Percentiles rank a stretch among this genome's conserved stretches.
Conservation (phyloP, 1,284 basidiomycete genomes). For the Sanghuangporus weigelae region DNA sequence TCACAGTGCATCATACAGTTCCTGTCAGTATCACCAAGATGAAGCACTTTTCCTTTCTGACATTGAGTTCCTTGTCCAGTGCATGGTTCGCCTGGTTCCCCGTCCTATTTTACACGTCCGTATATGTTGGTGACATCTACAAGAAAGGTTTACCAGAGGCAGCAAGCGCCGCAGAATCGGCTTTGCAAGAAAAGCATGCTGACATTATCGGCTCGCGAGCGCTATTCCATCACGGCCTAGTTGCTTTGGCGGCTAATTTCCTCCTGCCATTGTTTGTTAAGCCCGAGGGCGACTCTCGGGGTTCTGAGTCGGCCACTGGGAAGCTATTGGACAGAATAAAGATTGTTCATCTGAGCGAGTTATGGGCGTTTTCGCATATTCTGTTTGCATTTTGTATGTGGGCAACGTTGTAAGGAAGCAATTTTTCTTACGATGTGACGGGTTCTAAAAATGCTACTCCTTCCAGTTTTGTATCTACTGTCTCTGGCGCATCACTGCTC, state of each 20-base stretch:
- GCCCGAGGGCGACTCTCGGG: conserved; percentile 19
- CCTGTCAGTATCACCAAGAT: conserved; percentile 54
- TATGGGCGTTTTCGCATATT: conserved; percentile 77
- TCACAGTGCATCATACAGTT: conserved; percentile 75
- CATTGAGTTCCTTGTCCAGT: conserved; percentile 31
- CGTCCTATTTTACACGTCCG: conserved; percentile 80
- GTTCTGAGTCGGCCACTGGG: conserved; percentile 21
- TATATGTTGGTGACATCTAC: conserved; percentile 86
- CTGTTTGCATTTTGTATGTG: conserved; percentile 67
- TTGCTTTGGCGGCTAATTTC: conserved; percentile 68
- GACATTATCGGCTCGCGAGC: conserved; percentile 83
- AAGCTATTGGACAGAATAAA: conserved; percentile 26
- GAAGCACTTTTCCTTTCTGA: neutral
- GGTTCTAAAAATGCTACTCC: neutral
- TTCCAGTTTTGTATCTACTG: conserved; percentile 56
- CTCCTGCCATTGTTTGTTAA: conserved; percentile 69
- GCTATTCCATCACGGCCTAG: conserved; percentile 70
- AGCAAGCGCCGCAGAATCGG: conserved; percentile 29
- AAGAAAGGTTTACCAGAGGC: conserved; percentile 42
- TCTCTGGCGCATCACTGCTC: conserved; percentile 57
- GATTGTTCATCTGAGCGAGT: conserved; percentile 53
- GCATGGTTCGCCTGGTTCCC: conserved; percentile 88
- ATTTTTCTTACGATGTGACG: neutral
- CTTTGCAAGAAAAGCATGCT: conserved; percentile 52
- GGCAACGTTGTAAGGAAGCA: conserved; percentile 60